Base-by-base conservation (phyloP, 75 land plant genomes). In the Azolla pinnata region DNA sequence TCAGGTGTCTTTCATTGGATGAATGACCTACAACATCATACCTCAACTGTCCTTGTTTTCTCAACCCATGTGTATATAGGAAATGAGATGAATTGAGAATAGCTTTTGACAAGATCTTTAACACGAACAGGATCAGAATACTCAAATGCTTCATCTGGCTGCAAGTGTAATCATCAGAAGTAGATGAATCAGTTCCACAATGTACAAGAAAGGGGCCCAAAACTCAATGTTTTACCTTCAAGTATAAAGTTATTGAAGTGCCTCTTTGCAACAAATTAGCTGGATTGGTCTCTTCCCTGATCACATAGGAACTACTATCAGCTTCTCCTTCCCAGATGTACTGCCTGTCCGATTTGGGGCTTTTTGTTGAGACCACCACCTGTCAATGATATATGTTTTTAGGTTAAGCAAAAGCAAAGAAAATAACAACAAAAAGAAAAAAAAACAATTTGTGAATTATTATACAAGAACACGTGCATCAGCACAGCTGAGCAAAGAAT, bases 41-140 rank as follows among this genome's bases (percentile, higher is more conserved):
- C 98, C 96, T 89, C 90, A 53, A 80, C 77, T 23, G 77, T 79
- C 55, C 79, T 74, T 56, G 98, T 83, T 64, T 93, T 93, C 57
- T 93, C 96, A 56, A 81, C 82, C 90, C 90, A 93, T 27, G 83
- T 83, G 54, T 88, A 89, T 57, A 93, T 93, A 17, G 98, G 98
- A 70, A 93, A 93, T 2, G 98, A 85, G 40, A 93, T 86, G 61
- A 93, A 93, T 70, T 93, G 98, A 4, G 98, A 93, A 54, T 93
- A 93, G 27, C 90, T 88, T 73, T 93, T 93, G 27, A 93, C 98
- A 42, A 93, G 71, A 38, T 57, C 67, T 72, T 81, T 79, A 60
- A 93, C 81, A 56, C 75, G 81, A 14, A 63, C 24, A 0, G 96
- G 87, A 4, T 93, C 96, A 2, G 90, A 60, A 58, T 80, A 93